A percentile compares a stretch with the other conserved stretches of the same genome.
Evolutionary conservation across 495 filamentous ascomycete species (phyloP).

Genomic region (Rusavskia elegans): DNA sequence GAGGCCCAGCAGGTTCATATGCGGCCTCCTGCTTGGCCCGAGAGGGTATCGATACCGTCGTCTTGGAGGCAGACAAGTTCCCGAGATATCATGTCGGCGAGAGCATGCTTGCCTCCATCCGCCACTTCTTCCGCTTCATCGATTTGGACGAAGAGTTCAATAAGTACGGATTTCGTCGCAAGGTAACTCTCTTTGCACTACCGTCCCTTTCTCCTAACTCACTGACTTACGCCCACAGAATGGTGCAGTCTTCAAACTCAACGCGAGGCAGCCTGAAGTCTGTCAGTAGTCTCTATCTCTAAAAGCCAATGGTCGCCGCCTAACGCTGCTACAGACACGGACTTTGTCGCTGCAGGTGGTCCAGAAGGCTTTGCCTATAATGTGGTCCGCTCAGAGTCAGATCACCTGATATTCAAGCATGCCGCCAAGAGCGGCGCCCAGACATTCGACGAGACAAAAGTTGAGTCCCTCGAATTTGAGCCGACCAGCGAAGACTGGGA

Average conservation of each 20-base stretch:
- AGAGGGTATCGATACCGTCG: constrained; percentile 25
- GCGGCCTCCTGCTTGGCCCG: constrained; percentile 25
- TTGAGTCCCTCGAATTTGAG: constrained; percentile 22
- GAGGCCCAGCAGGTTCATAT: constrained; percentile 32
- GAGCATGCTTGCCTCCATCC: constrained; percentile 32
- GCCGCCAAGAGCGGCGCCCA: constrained; percentile 29
- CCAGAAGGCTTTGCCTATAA: constrained; percentile 32
- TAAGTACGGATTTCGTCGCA: constrained; percentile 26
- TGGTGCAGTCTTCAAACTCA: constrained; percentile 31
- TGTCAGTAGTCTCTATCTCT: constrained; percentile 10
- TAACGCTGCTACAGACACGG: constrained; percentile 21
- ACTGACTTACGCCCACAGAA: constrained; percentile 11
- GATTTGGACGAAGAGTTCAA: constrained; percentile 27
- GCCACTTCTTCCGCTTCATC: constrained; percentile 32
- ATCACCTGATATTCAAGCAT: constrained; percentile 35
- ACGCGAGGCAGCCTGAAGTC: constrained; percentile 17
- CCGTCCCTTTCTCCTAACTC: neutral
- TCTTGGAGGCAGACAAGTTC: constrained; percentile 30
- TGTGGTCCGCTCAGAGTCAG: constrained; percentile 34
- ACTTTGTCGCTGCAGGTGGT: constrained; percentile 30
- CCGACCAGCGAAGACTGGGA: neutral
- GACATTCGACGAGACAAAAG: constrained; percentile 29
- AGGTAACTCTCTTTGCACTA: constrained; percentile 16
- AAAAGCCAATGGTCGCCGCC: neutral
- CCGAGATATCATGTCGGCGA: constrained; percentile 35